Evolutionary conservation across 257 asterid genomes (phyloP).

Genomic region (Nicotiana otophora): DNA sequence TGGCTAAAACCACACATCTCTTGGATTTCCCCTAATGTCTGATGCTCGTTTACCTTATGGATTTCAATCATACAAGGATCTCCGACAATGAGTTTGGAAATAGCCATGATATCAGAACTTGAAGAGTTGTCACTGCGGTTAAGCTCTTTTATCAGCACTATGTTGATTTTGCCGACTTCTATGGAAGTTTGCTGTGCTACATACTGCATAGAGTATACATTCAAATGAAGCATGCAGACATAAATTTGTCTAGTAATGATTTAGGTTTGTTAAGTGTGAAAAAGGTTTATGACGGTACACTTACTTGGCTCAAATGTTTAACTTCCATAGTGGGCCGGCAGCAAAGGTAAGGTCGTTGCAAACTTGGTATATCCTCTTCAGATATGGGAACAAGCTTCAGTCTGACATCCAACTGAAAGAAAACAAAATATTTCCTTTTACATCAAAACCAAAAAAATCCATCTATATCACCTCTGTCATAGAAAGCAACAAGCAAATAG

Average conservation of each 20-base stretch:
- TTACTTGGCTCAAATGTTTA: constrained; percentile 71
- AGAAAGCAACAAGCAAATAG: not conserved
- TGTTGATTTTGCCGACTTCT: constrained; percentile 65
- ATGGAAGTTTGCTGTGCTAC: constrained; percentile 75
- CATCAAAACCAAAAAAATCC: not conserved
- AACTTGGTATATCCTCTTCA: constrained; percentile 60
- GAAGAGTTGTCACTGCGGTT: constrained; percentile 27
- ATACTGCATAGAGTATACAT: constrained; percentile 49
- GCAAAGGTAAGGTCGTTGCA: constrained; percentile 76
- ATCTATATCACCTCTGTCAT: not conserved
- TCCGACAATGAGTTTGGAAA: constrained; percentile 12
- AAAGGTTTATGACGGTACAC: not conserved
- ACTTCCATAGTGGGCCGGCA: constrained; percentile 64
- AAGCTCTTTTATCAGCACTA: constrained; percentile 46
- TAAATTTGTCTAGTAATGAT: not conserved
- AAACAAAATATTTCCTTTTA: constrained; percentile 6
- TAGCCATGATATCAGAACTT: constrained; percentile 21
- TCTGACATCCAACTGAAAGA: constrained; percentile 58
- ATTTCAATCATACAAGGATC: constrained; percentile 41
- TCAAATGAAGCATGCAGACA: not conserved
- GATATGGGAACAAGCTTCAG: constrained; percentile 59
- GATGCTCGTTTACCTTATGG: constrained; percentile 52
- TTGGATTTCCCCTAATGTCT: constrained; percentile 67
- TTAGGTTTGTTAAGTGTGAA: not conserved
- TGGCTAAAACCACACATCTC: constrained; percentile 37